phyloP scores from a whole-genome alignment of 148 eudicot genomes.

The Spergularia marina region DNA sequence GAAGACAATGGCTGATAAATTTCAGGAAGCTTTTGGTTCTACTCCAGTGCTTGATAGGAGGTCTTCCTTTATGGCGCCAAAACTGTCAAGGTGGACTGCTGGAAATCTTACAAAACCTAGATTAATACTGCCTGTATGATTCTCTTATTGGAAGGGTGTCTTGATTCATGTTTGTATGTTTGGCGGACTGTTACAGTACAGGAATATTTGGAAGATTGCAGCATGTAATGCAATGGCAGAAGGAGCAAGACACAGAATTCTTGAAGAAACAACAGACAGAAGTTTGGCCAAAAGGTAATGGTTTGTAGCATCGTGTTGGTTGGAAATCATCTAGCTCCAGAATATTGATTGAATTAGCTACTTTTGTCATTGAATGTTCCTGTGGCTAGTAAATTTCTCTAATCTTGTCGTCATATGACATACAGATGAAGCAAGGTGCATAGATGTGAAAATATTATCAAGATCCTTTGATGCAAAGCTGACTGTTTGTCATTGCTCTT shows the following conservation, averaged over 20 bases:
- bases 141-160: constrained; percentile 1
- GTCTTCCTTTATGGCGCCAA: constrained; percentile 30
- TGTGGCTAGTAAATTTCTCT: background rate
- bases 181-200: constrained; percentile 35
- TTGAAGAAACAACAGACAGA: constrained; percentile 45
- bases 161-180: constrained; percentile 15
- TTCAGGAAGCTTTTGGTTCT: constrained; percentile 70
- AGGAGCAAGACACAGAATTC: constrained; percentile 56
- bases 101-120: constrained; percentile 8
- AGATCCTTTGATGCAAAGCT: constrained; percentile 80
- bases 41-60: constrained; percentile 36
- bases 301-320: constrained; percentile 1
- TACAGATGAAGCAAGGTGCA: constrained; percentile 51
- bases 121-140: constrained; percentile 2
- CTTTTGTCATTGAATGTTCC: background rate
- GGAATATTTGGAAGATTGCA: constrained; percentile 73
- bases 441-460: constrained; percentile 72
- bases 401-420: constrained; percentile 4
- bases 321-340: background rate
- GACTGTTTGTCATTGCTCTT: constrained; percentile 67
- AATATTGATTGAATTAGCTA: background rate
- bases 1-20: constrained; percentile 77
- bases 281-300: constrained; percentile 43
- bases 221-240: constrained; percentile 64
- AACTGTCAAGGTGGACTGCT: constrained; percentile 47